Base-by-base conservation (phyloP, 805 yeast genomes). In the Trichomonascus vanleenenianus region DNA sequence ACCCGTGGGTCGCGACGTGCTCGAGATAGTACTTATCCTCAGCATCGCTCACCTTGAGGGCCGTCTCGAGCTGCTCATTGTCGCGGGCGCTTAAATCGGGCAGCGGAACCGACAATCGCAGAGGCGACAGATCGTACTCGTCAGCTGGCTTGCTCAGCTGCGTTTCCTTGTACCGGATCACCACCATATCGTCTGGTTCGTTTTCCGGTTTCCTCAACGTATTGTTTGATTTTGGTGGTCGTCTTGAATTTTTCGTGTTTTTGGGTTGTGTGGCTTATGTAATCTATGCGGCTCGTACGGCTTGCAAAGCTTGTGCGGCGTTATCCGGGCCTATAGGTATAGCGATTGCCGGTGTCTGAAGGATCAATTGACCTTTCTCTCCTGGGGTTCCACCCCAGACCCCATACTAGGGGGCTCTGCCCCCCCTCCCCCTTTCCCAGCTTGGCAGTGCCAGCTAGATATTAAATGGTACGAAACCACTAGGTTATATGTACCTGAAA, bases 81-180 rank as follows among this genome's bases (percentile, higher is more conserved):
- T 30, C 32, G 31, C 22, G 25, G 10, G 35, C 19, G 12, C 30
- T 35, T 34, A 48, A 25, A 30, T 49, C 51, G 4, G 53, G 54
- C 34, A 46, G 35, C 22, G 54, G 53, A 11, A 50, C 20, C 6
- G 18, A 10, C 25, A 52, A 36, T 8, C 30, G 11, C 18, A 50
- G 33, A 12, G 50, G 47, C 15, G 37, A 38, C 5, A 31, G 19
- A 15, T 44, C 46, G 15, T 34, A 20, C 16, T 39, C 46, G 11
- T 45, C 49, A 15, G 43, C 34, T 30, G 33, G 8, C 20, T 42
- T 16, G 40, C 34, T 33, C 35, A 46, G 42, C 40, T 46, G 16
- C 34, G 50, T 20, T 47, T 56, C 52, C 27, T 54, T 30, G 35
- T 54, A 34, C 45, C 55, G 55, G 16, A 45, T 31, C 46, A 57